These are phyloP conservation scores for Phytophthora pistaciae DNA, from an alignment of 352 stramenopile species.

Conservation along the genomic window DNA sequence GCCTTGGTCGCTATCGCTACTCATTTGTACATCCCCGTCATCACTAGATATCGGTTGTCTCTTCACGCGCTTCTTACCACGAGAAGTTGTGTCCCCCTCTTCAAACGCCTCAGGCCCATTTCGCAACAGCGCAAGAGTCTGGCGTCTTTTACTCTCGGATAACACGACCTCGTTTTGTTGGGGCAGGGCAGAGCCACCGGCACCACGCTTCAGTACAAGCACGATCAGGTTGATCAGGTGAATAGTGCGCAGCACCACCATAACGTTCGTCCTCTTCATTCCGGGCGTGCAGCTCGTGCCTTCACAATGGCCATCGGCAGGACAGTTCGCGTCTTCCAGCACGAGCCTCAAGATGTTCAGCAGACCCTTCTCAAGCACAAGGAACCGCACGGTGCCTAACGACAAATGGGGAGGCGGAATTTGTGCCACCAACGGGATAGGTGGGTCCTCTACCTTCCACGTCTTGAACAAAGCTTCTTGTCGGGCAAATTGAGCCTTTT, in stretches of 20 bases:
- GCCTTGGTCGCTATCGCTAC: conserved; percentile 75
- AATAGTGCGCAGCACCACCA: conserved; percentile 70
- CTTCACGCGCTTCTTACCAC: conserved; percentile 80
- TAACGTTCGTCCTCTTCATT: conserved; percentile 69
- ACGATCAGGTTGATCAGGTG: conserved; percentile 77
- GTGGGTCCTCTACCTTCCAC: conserved; percentile 76
- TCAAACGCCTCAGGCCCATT: conserved; percentile 72
- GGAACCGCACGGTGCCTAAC: conserved; percentile 55
- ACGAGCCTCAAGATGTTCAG: conserved; percentile 73
- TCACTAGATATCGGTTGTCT: conserved; percentile 57
- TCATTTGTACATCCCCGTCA: conserved; percentile 73
- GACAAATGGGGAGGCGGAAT: conserved; percentile 66
- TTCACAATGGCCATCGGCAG: conserved; percentile 25
- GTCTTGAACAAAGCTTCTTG: conserved; percentile 87
- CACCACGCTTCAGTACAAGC: conserved; percentile 61
- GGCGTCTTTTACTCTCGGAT: conserved; percentile 55
- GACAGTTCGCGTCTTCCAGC: conserved; percentile 61
- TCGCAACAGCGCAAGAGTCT: conserved; percentile 57
- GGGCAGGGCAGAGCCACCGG: conserved; percentile 7
- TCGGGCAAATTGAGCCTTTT: conserved; percentile 81
- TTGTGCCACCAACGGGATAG: conserved; percentile 73
- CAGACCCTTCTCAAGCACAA: conserved; percentile 73
- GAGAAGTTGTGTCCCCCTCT: conserved; percentile 52
- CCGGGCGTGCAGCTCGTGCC: conserved; percentile 18
- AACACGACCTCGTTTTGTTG: conserved; percentile 42